These are phyloP conservation scores for Rhododendron molle DNA, from an alignment of 148 eudicot species.

Conservation along the genomic window DNA sequence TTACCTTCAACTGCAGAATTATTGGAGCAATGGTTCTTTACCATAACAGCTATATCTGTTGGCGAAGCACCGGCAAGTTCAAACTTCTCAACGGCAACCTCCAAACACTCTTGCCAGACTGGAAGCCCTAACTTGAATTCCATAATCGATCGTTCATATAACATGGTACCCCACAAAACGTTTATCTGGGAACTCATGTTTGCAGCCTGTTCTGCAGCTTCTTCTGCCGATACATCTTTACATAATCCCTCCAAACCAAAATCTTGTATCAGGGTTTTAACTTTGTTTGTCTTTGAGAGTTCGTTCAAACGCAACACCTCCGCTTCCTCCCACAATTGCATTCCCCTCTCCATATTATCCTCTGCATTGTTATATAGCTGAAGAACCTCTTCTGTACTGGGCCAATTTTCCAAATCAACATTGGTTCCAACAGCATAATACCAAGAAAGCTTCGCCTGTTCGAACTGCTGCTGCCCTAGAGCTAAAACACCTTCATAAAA, in stretches of 20 bases:
- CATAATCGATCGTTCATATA: slow-evolving; percentile 90
- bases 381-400: slow-evolving; percentile 52
- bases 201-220: slow-evolving; percentile 48
- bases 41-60: slow-evolving; percentile 90
- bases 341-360: slow-evolving; percentile 79
- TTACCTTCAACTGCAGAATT: slow-evolving; percentile 69
- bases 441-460: slow-evolving; percentile 92
- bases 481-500: slow-evolving; percentile 81
- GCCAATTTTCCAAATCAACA: slow-evolving; percentile 64
- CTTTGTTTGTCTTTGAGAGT: slow-evolving; percentile 30
- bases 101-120: slow-evolving; percentile 95
- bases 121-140: slow-evolving; percentile 78
- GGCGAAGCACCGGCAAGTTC: slow-evolving; percentile 88
- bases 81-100: slow-evolving; percentile 82
- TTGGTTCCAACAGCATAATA: slow-evolving; percentile 57
- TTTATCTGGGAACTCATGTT: slow-evolving; percentile 67
- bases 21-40: slow-evolving; percentile 91
- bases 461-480: slow-evolving; percentile 80
- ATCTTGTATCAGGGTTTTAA: slow-evolving; percentile 38
- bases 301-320: slow-evolving; percentile 35
- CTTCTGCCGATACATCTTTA: slow-evolving; percentile 48
- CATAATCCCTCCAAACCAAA: slow-evolving; percentile 45
- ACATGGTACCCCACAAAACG: slow-evolving; percentile 83
- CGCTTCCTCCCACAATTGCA: slow-evolving; percentile 73
- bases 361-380: slow-evolving; percentile 80